phyloP scores from a whole-genome alignment of 2,329 filamentous ascomycete genomes.

The Fonsecaea pedrosoi region DNA sequence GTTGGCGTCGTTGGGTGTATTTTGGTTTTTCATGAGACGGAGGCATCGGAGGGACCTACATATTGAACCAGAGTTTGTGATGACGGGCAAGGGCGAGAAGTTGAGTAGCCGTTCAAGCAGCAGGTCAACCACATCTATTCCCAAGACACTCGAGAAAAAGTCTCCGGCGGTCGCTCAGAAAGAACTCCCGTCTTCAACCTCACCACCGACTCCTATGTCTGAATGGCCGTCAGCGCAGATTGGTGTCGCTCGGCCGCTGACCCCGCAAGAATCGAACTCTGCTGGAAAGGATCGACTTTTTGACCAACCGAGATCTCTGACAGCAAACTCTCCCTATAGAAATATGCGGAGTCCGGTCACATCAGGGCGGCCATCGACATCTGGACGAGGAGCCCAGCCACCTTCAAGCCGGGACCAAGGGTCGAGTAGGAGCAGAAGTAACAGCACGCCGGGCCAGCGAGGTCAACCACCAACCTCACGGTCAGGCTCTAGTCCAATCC shows the following conservation, averaged over 20 bases:
- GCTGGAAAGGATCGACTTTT: constrained; percentile 8
- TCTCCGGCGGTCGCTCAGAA: constrained; percentile 24
- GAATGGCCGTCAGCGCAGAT: constrained; percentile 35
- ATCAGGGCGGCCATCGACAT: constrained; percentile 16
- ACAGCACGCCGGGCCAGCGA: constrained; percentile 28
- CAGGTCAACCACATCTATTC: constrained; percentile 31
- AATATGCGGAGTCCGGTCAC: constrained; percentile 32
- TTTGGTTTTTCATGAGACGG: constrained; percentile 40
- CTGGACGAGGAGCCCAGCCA: constrained; percentile 27
- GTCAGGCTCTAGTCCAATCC: constrained; percentile 29
- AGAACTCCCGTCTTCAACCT: constrained; percentile 28
- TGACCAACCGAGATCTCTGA: constrained; percentile 16
- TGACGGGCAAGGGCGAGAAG: constrained; percentile 39
- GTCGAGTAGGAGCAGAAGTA: constrained; percentile 26
- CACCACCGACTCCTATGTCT: constrained; percentile 29
- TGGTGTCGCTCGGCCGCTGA: constrained; percentile 34
- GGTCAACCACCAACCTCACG: constrained; percentile 25
- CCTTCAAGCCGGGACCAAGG: constrained; percentile 14
- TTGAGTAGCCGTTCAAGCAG: constrained; percentile 37
- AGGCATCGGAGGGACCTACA: constrained; percentile 35
- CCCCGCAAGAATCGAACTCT: constrained; percentile 25
- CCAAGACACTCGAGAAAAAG: constrained; percentile 22
- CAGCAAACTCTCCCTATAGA: constrained; percentile 26
- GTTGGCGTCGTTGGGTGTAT: constrained; percentile 35
- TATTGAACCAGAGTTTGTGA: constrained; percentile 39